Evolutionary conservation across 225 moss, liverwort and hornwort species (phyloP), one percentile per base, ranked within the genome.

Genomic region (Sphagnum contortum): DNA sequence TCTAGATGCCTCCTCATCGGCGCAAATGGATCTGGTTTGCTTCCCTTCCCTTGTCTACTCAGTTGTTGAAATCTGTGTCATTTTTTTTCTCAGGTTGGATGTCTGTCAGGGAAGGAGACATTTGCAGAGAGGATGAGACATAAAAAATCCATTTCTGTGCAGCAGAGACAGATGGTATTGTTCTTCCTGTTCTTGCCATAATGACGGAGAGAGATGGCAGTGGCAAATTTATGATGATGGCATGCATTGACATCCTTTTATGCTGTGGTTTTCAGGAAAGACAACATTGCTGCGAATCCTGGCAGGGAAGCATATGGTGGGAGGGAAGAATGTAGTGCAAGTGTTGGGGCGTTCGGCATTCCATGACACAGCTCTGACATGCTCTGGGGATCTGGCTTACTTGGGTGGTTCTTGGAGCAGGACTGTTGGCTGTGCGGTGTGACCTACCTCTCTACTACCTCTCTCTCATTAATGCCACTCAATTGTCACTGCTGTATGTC

Each of bases 241-340:
- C 44, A 52, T 52, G 52, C 52, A 5, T 14, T 60, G 45, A 2
- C 13, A 8, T 60, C 13, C 44, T 60, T 4, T 2, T 14, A 4
- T 12, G n/a, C 6, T 5, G 57, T 67, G 47, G 54, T 58, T 0
- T 60, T 52, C 72, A 98, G 96, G 96, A 4, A 98, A 98, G 77
- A 91, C 96, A 50, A 98, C 96, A 44, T 64, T 98, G 72, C 55
- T 98, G 66, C 89, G 89, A 75, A 92, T 98, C 57, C 74, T 98
- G 60, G 96, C 93, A 55, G 96, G 96, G 55, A 98, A 98, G 81
- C 92, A 98, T 73, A 74, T 98, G 96, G 96, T 98, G 72, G 96
- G 92, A 70, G 85, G 90, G 29, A 85, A 85, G 65, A 79, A 77
- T 57, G 90, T 93, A 80, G 90, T 98, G 72, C 89, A 89, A 63